These are phyloP conservation scores for Stramenopiles sp. DNA, from an alignment of 352 stramenopile genomes.

Conservation along the genomic window DNA sequence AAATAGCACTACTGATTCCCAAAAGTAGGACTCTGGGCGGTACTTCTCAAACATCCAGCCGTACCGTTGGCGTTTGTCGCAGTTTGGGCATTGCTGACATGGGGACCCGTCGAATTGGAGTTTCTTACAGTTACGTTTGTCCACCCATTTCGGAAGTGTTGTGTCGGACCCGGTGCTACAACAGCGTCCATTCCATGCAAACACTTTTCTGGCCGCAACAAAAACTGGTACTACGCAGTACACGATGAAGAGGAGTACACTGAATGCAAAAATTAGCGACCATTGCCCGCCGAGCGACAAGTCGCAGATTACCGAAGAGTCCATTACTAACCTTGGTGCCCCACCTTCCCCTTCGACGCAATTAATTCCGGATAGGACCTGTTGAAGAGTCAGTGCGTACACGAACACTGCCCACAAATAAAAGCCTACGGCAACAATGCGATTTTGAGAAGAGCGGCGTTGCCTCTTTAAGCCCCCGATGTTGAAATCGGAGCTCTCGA, in stretches of 20 bases:
- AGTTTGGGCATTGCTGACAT: not conserved
- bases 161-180: no score
- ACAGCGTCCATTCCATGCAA: no score
- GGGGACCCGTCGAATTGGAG: not conserved
- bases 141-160: not conserved
- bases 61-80: slow-evolving; percentile 7
- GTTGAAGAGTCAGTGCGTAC: not conserved
- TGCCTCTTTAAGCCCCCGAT: no score
- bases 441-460: not conserved
- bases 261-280: no score
- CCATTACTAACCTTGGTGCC: no score
- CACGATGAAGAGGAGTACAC: no score
- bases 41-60: slow-evolving; percentile 5
- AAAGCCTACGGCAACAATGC: not conserved
- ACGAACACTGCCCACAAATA: not conserved
- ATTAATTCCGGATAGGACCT: not conserved
- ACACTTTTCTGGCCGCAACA: no score
- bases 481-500: not conserved
- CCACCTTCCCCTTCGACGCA: not conserved
- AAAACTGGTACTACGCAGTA: no score
- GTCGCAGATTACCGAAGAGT: no score
- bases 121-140: not conserved
- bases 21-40: not conserved
- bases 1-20: slow-evolving; percentile 8
- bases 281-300: no score